A percentile compares a stretch with the other conserved stretches of the same genome.
phyloP scores from a whole-genome alignment of 352 stramenopile species.

The Globisporangium carolinianum region DNA sequence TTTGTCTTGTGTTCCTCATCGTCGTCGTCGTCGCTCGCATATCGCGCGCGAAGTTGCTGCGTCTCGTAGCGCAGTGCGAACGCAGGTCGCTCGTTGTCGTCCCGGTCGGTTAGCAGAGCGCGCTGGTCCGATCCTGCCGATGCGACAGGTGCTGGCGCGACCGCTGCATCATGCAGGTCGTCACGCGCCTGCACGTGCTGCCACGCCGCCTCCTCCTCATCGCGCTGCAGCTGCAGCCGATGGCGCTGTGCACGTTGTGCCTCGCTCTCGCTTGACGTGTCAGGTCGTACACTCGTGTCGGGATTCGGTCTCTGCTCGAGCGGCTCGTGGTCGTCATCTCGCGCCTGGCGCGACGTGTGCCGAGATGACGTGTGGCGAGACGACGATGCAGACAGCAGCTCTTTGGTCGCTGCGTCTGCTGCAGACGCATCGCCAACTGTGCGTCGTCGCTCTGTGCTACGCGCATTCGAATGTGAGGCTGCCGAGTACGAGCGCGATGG shows the following conservation, averaged over 20 bases:
- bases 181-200: not conserved
- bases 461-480: not conserved
- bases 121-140: not conserved
- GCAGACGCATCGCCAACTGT: not conserved
- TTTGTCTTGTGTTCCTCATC: not conserved
- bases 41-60: not conserved
- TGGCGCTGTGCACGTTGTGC: not conserved
- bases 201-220: not conserved
- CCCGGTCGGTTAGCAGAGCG: not conserved
- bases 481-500: slow-evolving; percentile 13
- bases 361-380: not conserved
- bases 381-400: not conserved
- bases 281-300: too few relatives aligned
- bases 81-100: not conserved
- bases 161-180: not conserved
- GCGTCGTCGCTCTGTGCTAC: slow-evolving; percentile 2
- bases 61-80: not conserved
- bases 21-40: not conserved
- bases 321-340: too few relatives aligned
- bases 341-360: not conserved
- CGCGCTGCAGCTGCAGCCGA: not conserved
- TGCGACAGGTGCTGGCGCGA: not conserved
- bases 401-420: not conserved
- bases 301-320: too few relatives aligned
- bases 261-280: too few relatives aligned